Evolutionary conservation across 768 basidiomycete genomes (phyloP), one percentile per base, ranked within the genome.

Genomic region (Gloeophyllum trabeum): DNA sequence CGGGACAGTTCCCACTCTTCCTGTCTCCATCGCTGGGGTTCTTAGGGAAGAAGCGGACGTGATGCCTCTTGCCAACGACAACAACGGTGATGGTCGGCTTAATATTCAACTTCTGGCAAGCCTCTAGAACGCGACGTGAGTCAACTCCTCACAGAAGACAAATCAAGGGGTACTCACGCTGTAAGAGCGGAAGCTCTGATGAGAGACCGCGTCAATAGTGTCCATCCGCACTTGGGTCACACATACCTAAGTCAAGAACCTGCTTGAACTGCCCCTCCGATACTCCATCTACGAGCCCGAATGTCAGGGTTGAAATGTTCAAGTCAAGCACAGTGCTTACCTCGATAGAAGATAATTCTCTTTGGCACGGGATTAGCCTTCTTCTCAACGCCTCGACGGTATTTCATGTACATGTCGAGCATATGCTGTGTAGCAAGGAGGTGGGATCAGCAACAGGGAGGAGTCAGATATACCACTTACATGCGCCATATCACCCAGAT

Each of bases 21-120:
- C 64, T 68, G 48, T 89, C 86, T 0, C 63, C 73, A 6, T 80
- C 71, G 5, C 50, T 47, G 0, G 43, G 42, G 4, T 55, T 53
- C 26, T 43, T 51, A 0, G 77, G 77, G 64, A 81, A 81, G 58
- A 81, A 71, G 53, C 75, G 65, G 39, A 79, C 68, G 41, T 81
- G 80, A 53, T 83, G 80, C 3, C 81, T 70, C 54, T 90, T 91
- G 13, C 83, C 86, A 5, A 90, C 87, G 20, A 90, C 66, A 40
- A 89, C 71, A 19, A 90, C 62, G 0, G 88, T 90, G 23, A 90
- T 82, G 40, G 71, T 76, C 0, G 76, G 75, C 1, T 65, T 63
- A 22, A 87, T 79, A 5, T 64, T 63, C 1, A 82, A 50, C 4
- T 75, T 69, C 0, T 42, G 45, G 47, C 83, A 89, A 3, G 86